A percentile compares a stretch with the other conserved stretches of the same genome.
These are phyloP conservation scores for Trichocomaceae sp. DNA, from an alignment of 2,329 filamentous ascomycete genomes.

Conservation along the genomic window DNA sequence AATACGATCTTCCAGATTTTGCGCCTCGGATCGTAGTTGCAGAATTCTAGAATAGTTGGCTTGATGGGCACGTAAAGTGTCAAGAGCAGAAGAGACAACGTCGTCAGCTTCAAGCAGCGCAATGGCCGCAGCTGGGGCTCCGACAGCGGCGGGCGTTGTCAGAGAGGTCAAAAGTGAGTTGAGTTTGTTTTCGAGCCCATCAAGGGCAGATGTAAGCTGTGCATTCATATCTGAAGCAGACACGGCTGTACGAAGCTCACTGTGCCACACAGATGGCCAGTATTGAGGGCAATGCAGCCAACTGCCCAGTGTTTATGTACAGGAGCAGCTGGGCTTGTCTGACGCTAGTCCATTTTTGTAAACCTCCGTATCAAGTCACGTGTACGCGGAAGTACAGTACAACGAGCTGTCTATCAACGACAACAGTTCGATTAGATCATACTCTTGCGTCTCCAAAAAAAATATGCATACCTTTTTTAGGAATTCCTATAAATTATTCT, in stretches of 20 bases:
- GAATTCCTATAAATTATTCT: not conserved
- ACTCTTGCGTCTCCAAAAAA: not conserved
- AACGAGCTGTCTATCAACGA: not conserved
- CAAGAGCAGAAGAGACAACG: conserved; percentile 33
- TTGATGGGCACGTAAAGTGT: conserved; percentile 39
- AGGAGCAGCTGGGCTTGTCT: not conserved
- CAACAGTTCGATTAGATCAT: not conserved
- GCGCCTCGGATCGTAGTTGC: conserved; percentile 35
- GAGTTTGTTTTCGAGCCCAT: conserved; percentile 37
- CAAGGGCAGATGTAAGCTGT: conserved; percentile 33
- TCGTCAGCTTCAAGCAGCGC: conserved; percentile 39
- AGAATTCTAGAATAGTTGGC: conserved; percentile 39
- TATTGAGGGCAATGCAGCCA: not conserved
- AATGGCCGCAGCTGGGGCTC: conserved; percentile 35
- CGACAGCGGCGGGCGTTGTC: conserved; percentile 38
- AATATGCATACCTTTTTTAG: not conserved
- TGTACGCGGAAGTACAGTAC: not conserved
- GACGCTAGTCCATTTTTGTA: not conserved
- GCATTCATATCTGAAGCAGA: conserved; percentile 31
- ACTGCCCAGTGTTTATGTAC: not conserved
- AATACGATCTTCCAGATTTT: conserved; percentile 34
- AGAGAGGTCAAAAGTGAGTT: conserved; percentile 37
- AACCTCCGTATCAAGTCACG: not conserved
- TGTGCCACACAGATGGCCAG: not conserved
- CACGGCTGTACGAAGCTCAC: not conserved